Evolutionary conservation across 306 rosid species (phyloP), one percentile per base, ranked within the genome.

Genomic region (Sphenostylis stenocarpa): DNA sequence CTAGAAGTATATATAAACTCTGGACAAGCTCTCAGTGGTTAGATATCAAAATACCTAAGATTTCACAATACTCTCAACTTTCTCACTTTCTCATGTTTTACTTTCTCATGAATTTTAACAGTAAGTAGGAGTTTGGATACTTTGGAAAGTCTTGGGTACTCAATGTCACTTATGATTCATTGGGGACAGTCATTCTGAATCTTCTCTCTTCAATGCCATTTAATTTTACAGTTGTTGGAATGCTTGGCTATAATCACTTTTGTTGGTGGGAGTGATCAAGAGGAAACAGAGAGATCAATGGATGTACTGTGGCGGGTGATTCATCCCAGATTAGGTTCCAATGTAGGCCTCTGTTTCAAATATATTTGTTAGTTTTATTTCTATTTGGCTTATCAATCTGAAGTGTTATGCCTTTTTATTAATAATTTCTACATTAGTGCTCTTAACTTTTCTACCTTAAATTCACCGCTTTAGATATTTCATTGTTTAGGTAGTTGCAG

Each of bases 291-390:
- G 72, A 77, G 61, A 28, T 95, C 97, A 21, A 89, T 89, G 96
- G 97, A 90, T 70, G 76, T 87, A 64, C 87, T 92, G 97, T 92
- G 99, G 99, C 97, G 90, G 83, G 88, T 92, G 53, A 90, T 92
- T 84, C 93, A 90, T 82, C 97, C 97, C 51, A 92, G 91, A 73
- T 80, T 87, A 73, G 88, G 87, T 58, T 83, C 96, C 67, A 92
- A 95, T 77, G 99, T 95, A 82, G 43, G 87, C 56, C 23, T 62
- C 34, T 72, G 15, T 61, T 72, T 65, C 15, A 13, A 23, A 29
- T 6, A 52, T 84, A 29, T 34, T 34, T 74, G 47, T 58, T 60
- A 68, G 69, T 77, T 62, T 56, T n/a, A 7, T 58, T 61, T 61
- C 24, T 61, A 31, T 61, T 61, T 34, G 34, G 20, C 79, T 36